phyloP scores from a whole-genome alignment of 2,329 filamentous ascomycete genomes.

The Raffaelea ambrosiae region DNA sequence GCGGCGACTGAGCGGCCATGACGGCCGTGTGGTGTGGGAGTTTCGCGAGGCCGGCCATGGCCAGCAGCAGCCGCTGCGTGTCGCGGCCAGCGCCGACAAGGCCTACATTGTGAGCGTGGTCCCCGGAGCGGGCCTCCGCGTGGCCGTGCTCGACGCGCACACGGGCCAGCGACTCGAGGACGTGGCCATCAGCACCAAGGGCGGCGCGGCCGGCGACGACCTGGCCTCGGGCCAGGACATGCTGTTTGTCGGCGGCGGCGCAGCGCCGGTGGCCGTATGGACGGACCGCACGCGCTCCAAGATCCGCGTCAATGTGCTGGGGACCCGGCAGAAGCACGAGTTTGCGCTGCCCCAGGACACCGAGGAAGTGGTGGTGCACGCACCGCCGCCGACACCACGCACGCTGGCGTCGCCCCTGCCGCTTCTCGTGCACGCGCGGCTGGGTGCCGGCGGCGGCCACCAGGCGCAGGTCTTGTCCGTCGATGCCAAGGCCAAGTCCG shows the following conservation, averaged over 20 bases:
- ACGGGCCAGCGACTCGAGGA: slow-evolving; percentile 68
- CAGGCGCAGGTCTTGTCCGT: slow-evolving; percentile 75
- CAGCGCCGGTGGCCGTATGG: slow-evolving; percentile 71
- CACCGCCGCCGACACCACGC: slow-evolving; percentile 32
- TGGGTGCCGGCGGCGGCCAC: slow-evolving; percentile 46
- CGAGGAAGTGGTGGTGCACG: slow-evolving; percentile 5
- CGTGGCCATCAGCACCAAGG: slow-evolving; percentile 63
- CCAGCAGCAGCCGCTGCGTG: slow-evolving; percentile 55
- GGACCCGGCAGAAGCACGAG: slow-evolving; percentile 42
- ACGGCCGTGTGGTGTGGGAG: slow-evolving; percentile 73
- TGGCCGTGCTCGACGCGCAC: slow-evolving; percentile 62
- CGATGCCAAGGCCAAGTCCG: slow-evolving; percentile 57
- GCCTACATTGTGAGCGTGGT: slow-evolving; percentile 74
- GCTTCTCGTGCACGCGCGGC: slow-evolving; percentile 77
- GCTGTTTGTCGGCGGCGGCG: slow-evolving; percentile 65
- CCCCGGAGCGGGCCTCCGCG: slow-evolving; percentile 64
- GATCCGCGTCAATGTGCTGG: slow-evolving; percentile 64
- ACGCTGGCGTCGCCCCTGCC: slow-evolving; percentile 56
- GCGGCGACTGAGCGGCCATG: slow-evolving; percentile 62
- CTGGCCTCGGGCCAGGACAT: slow-evolving; percentile 56
- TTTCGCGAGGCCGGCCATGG: slow-evolving; percentile 42
- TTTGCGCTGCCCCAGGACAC: slow-evolving; percentile 11
- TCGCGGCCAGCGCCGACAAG: slow-evolving; percentile 58
- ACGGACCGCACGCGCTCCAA: slow-evolving; percentile 53
- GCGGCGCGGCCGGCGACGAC: slow-evolving; percentile 38